Evolutionary conservation across 148 eudicot species (phyloP).

Genomic region (Mesembryanthemum crystallinum): DNA sequence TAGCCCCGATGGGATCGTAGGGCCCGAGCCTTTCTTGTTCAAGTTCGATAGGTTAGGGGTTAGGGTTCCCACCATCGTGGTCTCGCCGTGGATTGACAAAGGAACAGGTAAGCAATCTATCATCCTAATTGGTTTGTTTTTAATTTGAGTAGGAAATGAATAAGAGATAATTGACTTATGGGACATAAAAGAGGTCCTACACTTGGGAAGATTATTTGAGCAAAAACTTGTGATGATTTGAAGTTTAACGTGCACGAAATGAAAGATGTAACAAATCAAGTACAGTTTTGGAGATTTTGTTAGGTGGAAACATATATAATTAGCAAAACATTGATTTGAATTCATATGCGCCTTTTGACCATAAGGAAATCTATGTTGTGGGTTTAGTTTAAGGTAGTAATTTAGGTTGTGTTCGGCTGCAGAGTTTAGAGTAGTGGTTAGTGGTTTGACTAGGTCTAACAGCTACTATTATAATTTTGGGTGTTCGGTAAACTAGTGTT

Average conservation of each 20-base stretch:
- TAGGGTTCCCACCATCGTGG: slow-evolving; percentile 63
- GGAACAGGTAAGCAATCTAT: slow-evolving; percentile 46
- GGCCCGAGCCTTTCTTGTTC: slow-evolving; percentile 59
- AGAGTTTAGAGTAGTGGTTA: no score
- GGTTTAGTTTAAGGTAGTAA: no score
- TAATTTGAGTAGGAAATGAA: neutral
- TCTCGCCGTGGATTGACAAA: slow-evolving; percentile 77
- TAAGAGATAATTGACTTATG: neutral
- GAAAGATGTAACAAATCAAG: no score
- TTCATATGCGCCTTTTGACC: neutral
- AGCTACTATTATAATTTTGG: no score
- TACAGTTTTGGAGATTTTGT: neutral
- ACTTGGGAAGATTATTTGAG: neutral
- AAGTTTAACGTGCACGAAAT: neutral
- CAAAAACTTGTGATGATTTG: neutral
- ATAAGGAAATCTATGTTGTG: no score
- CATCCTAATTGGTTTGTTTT: neutral
- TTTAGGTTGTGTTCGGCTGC: no score
- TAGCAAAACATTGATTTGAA: neutral
- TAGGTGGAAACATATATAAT: neutral
- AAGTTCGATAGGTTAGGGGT: slow-evolving; percentile 66
- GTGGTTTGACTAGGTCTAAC: no score
- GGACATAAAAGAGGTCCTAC: neutral
- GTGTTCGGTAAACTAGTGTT: no score
- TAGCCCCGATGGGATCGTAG: slow-evolving; percentile 73